phyloP scores from a whole-genome alignment of 108 stramenopile species.

The Nitzschia sp. region DNA sequence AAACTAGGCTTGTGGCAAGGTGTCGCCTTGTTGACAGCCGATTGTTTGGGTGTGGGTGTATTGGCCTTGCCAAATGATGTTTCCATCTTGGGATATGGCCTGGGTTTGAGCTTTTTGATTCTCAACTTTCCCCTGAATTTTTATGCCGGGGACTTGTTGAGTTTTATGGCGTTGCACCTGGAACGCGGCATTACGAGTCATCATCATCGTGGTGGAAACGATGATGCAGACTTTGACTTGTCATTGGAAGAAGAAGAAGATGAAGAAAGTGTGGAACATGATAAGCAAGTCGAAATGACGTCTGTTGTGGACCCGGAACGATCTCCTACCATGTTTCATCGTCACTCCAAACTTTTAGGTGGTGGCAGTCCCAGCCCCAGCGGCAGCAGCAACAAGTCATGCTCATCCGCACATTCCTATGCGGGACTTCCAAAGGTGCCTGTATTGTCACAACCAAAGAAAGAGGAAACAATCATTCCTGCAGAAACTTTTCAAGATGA shows the following conservation, averaged over 20 bases:
- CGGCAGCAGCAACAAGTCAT: too few species aligned
- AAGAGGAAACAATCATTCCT: too few species aligned
- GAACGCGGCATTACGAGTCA: conserved; percentile 31
- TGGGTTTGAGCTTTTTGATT: conserved; percentile 56
- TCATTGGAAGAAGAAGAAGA: background rate
- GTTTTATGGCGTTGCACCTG: conserved; percentile 37
- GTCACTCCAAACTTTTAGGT: background rate
- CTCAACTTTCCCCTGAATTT: conserved; percentile 69
- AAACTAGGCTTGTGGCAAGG: conserved; percentile 51
- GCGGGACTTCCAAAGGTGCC: background rate
- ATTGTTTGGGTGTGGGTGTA: conserved; percentile 72
- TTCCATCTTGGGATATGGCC: conserved; percentile 34
- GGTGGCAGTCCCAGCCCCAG: too few species aligned
- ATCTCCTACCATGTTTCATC: conserved; percentile 2
- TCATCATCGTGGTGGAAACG: too few species aligned
- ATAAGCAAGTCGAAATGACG: background rate
- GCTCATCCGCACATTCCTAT: background rate
- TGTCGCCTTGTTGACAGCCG: conserved; percentile 61
- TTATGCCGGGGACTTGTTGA: conserved; percentile 59
- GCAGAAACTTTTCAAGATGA: background rate
- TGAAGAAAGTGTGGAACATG: background rate
- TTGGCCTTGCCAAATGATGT: conserved; percentile 61
- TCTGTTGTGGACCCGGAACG: background rate
- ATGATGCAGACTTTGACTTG: conserved; percentile 10
- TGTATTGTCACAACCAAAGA: too few species aligned